phyloP scores from a whole-genome alignment of 768 basidiomycete genomes.

The Amanita muscaria region DNA sequence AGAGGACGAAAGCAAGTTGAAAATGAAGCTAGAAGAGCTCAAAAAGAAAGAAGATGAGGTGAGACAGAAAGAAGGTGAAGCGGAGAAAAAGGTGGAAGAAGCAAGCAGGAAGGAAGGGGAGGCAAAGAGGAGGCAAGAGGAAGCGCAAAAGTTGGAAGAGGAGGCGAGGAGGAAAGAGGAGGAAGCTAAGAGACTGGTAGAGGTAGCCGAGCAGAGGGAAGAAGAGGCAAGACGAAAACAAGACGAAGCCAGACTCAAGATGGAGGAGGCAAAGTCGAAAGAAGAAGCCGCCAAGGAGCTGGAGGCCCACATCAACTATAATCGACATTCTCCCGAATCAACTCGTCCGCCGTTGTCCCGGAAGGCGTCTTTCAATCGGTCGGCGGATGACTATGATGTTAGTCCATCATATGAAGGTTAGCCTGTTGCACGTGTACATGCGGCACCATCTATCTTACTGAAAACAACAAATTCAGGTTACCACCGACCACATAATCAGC shows the following conservation, averaged over 20 bases:
- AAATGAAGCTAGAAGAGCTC: constrained; percentile 7
- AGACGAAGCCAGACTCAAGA: constrained; percentile 12
- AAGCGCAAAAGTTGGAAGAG: constrained; percentile 1
- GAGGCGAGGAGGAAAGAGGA: constrained; percentile 8
- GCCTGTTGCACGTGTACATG: no score
- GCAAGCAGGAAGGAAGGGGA: constrained; percentile 20
- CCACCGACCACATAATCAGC: no score
- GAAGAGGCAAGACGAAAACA: constrained; percentile 5
- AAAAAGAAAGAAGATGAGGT: no score
- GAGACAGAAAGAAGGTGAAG: constrained; percentile 6
- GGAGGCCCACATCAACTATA: no score
- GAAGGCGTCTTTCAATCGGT: no score
- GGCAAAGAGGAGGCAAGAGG: constrained; percentile 19
- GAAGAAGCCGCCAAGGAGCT: constrained; percentile 15
- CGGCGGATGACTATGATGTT: no score
- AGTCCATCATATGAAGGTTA: no score
- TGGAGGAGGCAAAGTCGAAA: constrained; percentile 15
- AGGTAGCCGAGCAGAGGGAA: no score
- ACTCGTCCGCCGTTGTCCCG: no score
- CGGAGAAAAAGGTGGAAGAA: constrained; percentile 15
- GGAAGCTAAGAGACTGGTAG: constrained; percentile 7
- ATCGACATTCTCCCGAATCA: no score
- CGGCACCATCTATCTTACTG: no score
- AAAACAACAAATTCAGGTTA: no score
- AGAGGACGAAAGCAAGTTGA: constrained; percentile 13